Evolutionary conservation across 306 rosid genomes (phyloP).

Genomic region (Gynostemma pentaphyllum): DNA sequence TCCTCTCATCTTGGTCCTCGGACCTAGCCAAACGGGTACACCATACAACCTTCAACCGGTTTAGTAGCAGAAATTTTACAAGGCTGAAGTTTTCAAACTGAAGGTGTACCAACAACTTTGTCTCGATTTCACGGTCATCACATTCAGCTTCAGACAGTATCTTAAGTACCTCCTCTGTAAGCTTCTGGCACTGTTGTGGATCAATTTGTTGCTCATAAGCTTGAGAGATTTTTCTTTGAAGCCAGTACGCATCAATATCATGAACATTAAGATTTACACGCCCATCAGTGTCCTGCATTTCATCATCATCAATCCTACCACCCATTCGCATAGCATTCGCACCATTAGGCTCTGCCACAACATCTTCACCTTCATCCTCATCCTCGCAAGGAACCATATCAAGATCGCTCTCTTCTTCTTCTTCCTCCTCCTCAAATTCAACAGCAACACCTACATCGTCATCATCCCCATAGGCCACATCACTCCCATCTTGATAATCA

Average conservation of each 20-base stretch:
- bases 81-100: slow-evolving; percentile 67
- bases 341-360: slow-evolving; percentile 43
- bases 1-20: slow-evolving; percentile 69
- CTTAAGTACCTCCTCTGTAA: slow-evolving; percentile 73
- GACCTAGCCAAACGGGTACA: slow-evolving; percentile 87
- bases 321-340: slow-evolving; percentile 86
- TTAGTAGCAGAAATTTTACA: slow-evolving; percentile 55
- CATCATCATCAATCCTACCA: slow-evolving; percentile 83
- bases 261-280: slow-evolving; percentile 80
- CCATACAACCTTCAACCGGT: slow-evolving; percentile 80
- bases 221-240: slow-evolving; percentile 88
- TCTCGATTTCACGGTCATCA: slow-evolving; percentile 70
- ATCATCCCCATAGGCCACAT: slow-evolving; percentile 48
- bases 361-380: slow-evolving; percentile 83
- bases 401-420: slow-evolving; percentile 89
- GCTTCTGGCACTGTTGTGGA: slow-evolving; percentile 80
- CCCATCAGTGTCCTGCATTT: slow-evolving; percentile 69
- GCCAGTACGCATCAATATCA: slow-evolving; percentile 97
- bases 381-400: slow-evolving; percentile 88
- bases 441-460: slow-evolving; percentile 90
- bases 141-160: slow-evolving; percentile 82
- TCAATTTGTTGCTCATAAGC: slow-evolving; percentile 84
- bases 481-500: slow-evolving; percentile 69
- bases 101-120: slow-evolving; percentile 48
- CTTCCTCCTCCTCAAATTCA: slow-evolving; percentile 93